Percentiles rank a stretch among this genome's conserved stretches.
phyloP scores from a whole-genome alignment of 140 eudicot species.

The Oenanthe javanica region DNA sequence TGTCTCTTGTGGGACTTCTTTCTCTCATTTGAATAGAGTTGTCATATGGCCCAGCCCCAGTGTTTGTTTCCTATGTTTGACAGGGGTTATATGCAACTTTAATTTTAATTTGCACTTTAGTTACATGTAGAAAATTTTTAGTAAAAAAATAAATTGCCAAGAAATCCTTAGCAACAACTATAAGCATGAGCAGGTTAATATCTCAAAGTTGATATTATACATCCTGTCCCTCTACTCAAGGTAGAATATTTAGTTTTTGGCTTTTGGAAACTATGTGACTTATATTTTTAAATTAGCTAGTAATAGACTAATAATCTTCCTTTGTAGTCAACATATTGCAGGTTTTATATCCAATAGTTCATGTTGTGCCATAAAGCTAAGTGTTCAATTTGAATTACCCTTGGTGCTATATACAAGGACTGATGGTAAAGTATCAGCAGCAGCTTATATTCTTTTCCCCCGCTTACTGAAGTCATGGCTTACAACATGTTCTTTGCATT shows the following conservation, averaged over 20 bases:
- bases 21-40: background rate
- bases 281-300: background rate
- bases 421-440: background rate
- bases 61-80: background rate
- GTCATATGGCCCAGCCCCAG: background rate
- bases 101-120: background rate
- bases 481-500: background rate
- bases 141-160: background rate
- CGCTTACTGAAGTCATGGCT: background rate
- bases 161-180: background rate
- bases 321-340: background rate
- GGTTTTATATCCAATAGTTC: background rate
- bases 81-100: background rate
- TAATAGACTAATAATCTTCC: background rate
- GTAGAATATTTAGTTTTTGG: background rate
- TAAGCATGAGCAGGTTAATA: background rate
- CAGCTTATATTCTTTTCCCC: background rate
- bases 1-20: background rate
- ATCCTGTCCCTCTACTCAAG: background rate
- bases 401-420: background rate
- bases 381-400: background rate
- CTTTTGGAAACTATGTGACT: background rate
- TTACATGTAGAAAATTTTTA: background rate
- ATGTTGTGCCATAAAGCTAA: background rate
- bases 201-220: background rate